phyloP scores from a whole-genome alignment of 129 eudicot species.

The Kitagawia praeruptora region DNA sequence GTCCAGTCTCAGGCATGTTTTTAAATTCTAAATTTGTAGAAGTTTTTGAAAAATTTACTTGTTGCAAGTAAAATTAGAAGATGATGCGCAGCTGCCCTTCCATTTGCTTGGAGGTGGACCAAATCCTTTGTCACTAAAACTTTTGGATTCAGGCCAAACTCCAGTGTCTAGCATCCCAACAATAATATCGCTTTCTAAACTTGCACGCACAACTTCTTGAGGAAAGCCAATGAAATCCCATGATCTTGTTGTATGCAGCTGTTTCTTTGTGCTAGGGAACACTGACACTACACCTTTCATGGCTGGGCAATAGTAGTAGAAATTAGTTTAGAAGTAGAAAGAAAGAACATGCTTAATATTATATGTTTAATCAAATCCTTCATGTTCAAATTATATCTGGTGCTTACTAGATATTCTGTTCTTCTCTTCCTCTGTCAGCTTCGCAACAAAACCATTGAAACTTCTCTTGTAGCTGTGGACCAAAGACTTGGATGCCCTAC shows the following conservation, averaged over 20 bases:
- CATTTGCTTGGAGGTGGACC: conserved; percentile 28
- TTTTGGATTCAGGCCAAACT: conserved; percentile 24
- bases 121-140: conserved; percentile 18
- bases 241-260: conserved; percentile 27
- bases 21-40: neutral
- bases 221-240: conserved; percentile 29
- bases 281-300: conserved; percentile 29
- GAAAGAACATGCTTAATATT: neutral
- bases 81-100: conserved; percentile 22
- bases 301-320: neutral
- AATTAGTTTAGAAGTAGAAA: neutral
- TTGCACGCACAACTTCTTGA: conserved; percentile 9
- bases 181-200: conserved; percentile 17
- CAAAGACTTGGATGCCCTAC: conserved; percentile 48
- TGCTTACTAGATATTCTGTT: conserved; percentile 24
- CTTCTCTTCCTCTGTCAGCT: conserved; percentile 41
- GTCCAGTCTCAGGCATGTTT: neutral
- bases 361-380: neutral
- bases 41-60: conserved; percentile 6
- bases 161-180: conserved; percentile 22
- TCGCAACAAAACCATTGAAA: conserved; percentile 58
- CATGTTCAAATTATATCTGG: neutral
- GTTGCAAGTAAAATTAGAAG: conserved; percentile 23
- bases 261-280: conserved; percentile 20
- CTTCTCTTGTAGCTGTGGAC: conserved; percentile 65